Evolutionary conservation across 148 eudicot genomes (phyloP), one percentile per base, ranked within the genome.

Genomic region (Silene conica): DNA sequence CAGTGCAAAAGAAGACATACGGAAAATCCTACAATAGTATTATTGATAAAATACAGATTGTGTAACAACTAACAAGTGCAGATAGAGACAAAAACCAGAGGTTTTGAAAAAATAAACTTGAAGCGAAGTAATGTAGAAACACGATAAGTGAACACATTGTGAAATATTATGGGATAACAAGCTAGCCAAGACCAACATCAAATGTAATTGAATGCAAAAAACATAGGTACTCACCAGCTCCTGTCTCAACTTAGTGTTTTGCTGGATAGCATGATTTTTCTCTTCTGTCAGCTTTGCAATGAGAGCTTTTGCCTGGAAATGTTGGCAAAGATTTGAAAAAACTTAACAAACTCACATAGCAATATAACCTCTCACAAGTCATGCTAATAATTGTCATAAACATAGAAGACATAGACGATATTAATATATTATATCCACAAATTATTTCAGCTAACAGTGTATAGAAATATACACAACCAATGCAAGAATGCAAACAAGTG

Each of bases 261-360:
- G 88, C 63, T 85, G 88, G 74, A 84, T 56, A 18, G 92, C 90
- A 63, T 74, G 73, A 78, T 83, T 76, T 78, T 86, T 90, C 81
- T 90, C 96, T 65, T 80, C 86, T 3, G 87, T 85, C 86, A 87
- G 83, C 67, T 84, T 88, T 10, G 88, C 79, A 72, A 87, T 74
- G 21, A 87, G 83, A 77, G 92, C 75, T 65, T 80, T 84, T 72
- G 67, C 87, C 96, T 87, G 88, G 28, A 70, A 76, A 20, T 8
- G 26, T 26, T 13, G 13, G 54, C 62, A 21, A 22, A 60, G 19
- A 52, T 70, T 9, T 18, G 28, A 12, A 54, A 2, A 22, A 20
- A 62, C 7, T 41, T 62, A 56, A 65, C 54, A 31, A 58, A 41
- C 50, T 3, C 5, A 8, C 5, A 55, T 20, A 75, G 43, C 56